These are phyloP conservation scores for Planoprotostelium fungivorum DNA, from an alignment of 78 protist species.

Conservation along the genomic window DNA sequence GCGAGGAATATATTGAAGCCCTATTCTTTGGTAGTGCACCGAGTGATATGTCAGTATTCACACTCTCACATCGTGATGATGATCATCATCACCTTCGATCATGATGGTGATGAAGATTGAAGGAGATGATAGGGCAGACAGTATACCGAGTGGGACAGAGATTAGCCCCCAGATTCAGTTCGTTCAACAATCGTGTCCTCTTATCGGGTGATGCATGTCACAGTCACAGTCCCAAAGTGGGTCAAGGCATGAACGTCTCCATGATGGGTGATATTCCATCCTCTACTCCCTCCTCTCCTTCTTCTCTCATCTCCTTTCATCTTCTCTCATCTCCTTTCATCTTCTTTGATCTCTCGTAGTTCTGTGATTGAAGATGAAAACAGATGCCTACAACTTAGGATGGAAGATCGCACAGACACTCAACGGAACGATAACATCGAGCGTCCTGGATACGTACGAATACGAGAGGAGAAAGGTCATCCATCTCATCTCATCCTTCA, in stretches of 20 bases:
- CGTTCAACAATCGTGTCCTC: background rate
- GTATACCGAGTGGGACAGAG: background rate
- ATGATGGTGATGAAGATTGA: no score
- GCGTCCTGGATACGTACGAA: background rate
- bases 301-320: no score
- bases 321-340: no score
- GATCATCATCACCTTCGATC: no score
- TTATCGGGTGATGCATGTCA: background rate
- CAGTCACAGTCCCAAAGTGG: background rate
- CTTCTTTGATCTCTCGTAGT: no score
- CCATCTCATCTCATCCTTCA: background rate
- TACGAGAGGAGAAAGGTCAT: background rate
- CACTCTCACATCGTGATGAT: background rate
- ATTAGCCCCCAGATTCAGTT: background rate
- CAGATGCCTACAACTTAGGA: background rate
- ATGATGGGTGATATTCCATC: background rate
- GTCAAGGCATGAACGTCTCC: background rate
- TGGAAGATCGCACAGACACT: background rate
- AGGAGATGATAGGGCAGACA: background rate
- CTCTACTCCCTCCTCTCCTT: background rate
- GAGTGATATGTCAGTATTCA: background rate
- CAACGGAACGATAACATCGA: background rate
- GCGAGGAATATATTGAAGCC: background rate
- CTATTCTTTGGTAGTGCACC: background rate
- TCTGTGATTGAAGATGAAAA: no score